Evolutionary conservation across 2,329 filamentous ascomycete genomes (phyloP).

Genomic region (Lasiodiplodia sp.): DNA sequence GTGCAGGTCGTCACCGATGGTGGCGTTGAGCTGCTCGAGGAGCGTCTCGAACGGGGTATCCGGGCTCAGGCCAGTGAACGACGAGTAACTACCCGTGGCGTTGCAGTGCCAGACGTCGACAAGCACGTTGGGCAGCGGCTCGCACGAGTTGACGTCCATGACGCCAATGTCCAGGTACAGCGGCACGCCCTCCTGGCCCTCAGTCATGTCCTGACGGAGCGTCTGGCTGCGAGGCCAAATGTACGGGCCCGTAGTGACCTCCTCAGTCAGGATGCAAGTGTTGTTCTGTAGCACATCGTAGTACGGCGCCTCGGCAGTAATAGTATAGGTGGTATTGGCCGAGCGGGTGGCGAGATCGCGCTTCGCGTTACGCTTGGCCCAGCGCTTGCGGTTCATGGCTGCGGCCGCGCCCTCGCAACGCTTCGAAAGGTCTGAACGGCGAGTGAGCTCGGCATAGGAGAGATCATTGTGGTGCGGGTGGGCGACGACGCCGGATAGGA

Average conservation of each 20-base stretch:
- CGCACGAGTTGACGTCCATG: constrained; percentile 51
- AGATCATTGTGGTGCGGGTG: constrained; percentile 17
- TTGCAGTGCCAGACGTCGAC: constrained; percentile 46
- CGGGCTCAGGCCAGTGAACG: constrained; percentile 38
- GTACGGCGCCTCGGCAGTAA: constrained; percentile 30
- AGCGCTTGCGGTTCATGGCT: constrained; percentile 29
- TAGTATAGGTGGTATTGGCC: constrained; percentile 24
- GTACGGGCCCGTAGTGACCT: constrained; percentile 38
- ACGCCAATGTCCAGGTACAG: constrained; percentile 52
- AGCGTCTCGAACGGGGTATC: constrained; percentile 34
- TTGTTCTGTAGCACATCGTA: constrained; percentile 32
- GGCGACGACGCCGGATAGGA: constrained; percentile 14
- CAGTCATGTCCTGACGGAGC: constrained; percentile 45
- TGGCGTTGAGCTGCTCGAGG: constrained; percentile 41
- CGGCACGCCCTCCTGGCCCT: constrained; percentile 48
- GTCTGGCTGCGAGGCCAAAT: constrained; percentile 36
- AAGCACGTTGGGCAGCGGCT: constrained; percentile 47
- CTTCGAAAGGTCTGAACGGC: constrained; percentile 18
- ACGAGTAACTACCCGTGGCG: constrained; percentile 40
- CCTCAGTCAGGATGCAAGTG: constrained; percentile 38
- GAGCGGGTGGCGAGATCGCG: constrained; percentile 22
- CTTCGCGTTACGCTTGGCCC: constrained; percentile 30
- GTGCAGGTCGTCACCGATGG: constrained; percentile 37
- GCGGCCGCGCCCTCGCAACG: constrained; percentile 24
- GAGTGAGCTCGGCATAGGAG: constrained; percentile 11